Conservation (phyloP, 1,284 basidiomycete species). For the Leccinum subrobustum region DNA sequence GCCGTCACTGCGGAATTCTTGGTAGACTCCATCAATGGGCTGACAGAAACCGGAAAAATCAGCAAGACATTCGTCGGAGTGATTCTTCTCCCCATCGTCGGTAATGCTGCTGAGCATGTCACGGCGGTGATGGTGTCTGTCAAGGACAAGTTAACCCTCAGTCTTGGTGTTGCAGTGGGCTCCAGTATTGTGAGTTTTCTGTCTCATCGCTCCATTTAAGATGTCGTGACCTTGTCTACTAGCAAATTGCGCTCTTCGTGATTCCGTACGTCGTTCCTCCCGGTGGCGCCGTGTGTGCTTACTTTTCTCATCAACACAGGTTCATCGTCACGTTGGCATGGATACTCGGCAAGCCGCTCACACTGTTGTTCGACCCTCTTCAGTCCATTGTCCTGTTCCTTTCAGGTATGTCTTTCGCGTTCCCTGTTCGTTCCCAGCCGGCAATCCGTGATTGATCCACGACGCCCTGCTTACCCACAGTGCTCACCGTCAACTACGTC, state of each 20-base stretch:
- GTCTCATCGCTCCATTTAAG: not conserved
- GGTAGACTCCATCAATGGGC: slow-evolving; percentile 73
- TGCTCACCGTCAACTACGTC: slow-evolving; percentile 79
- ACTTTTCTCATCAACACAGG: slow-evolving; percentile 48
- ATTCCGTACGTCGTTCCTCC: slow-evolving; percentile 61
- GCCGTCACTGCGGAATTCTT: slow-evolving; percentile 81
- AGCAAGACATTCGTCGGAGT: slow-evolving; percentile 81
- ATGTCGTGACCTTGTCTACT: slow-evolving; percentile 9
- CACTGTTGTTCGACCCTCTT: slow-evolving; percentile 80
- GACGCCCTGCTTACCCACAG: not conserved
- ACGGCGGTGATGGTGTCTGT: slow-evolving; percentile 84
- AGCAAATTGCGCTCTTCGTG: slow-evolving; percentile 91
- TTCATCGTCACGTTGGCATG: slow-evolving; percentile 67
- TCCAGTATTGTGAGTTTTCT: slow-evolving; percentile 71
- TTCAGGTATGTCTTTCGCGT: slow-evolving; percentile 31
- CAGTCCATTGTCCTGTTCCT: slow-evolving; percentile 66
- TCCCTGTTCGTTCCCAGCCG: not conserved
- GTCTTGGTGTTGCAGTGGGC: slow-evolving; percentile 85
- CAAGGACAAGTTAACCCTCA: slow-evolving; percentile 72
- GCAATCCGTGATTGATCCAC: not conserved
- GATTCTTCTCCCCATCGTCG: slow-evolving; percentile 84
- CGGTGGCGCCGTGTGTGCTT: slow-evolving; percentile 53
- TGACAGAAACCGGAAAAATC: slow-evolving; percentile 53
- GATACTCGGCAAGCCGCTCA: slow-evolving; percentile 68
- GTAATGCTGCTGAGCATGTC: slow-evolving; percentile 74